Evolutionary conservation across 225 moss, liverwort and hornwort genomes (phyloP), one percentile per base, ranked within the genome.

Genomic region (Bryoerythrophyllum caledonicum): DNA sequence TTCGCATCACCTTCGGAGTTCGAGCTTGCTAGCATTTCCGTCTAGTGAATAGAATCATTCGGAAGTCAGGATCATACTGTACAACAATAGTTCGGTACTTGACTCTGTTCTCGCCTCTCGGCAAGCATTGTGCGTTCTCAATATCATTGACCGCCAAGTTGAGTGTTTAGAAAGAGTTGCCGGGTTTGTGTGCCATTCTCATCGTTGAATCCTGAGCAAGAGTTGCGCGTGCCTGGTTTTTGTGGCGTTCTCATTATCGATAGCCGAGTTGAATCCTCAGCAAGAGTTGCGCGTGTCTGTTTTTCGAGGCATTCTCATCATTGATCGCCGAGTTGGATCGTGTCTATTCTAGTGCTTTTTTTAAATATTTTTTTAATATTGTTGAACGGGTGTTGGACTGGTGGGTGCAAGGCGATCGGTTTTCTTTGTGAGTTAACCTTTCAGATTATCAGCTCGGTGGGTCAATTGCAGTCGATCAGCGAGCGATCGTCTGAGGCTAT

Each of bases 21-120:
- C 20, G 7, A 64, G 0, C 4, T 6, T 24, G n/a, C 63, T 63
- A 35, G 5, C 46, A 46, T 46, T 46, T 46, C 3, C 2, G 46
- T 38, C 24, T 56, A 5, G 27, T 53, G 56, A 23, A 73, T 57
- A 7, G 63, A 59, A 70, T 82, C 65, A 70, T 59, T 65, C 21
- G 11, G 28, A n/a, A 12, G 28, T 63, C 55, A 63, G 63, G 24
- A n/a, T n/a, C n/a, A 51, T 32, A 11, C 48, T 16, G 16, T 16
- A 16, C 16, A 48, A 16, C 5, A 17, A 5, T 48, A 9, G 1
- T 48, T 48, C 15, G 26, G 16, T 53, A 32, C 35, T 37, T 7
- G 26, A 26, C 28, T 5, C 5, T 67, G 5, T 13, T 1, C 40
- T 26, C 21, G 54, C 21, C 0, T 54, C 7, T 54, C 21, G 54